These are phyloP conservation scores for Hypomontagnella submonticulosa DNA, from an alignment of 495 filamentous ascomycete genomes.

Conservation along the genomic window DNA sequence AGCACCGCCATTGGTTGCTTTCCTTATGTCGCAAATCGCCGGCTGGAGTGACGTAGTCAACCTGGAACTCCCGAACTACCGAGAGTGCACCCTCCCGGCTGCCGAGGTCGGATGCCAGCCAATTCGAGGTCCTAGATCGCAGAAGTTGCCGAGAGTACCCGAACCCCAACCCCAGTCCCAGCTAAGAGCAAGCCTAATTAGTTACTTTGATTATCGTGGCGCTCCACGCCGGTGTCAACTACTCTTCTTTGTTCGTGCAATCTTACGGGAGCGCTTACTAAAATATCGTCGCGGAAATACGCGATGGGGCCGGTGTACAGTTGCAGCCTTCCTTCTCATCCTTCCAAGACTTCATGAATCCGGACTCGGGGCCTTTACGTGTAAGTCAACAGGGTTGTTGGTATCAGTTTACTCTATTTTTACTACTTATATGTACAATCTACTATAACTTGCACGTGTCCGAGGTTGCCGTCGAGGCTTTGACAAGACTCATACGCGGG, in stretches of 20 bases:
- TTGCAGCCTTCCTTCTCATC: background rate
- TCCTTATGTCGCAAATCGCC: constrained; percentile 10
- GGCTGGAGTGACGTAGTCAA: constrained; percentile 33
- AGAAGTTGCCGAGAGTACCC: constrained; percentile 40
- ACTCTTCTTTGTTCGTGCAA: background rate
- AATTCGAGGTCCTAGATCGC: constrained; percentile 36
- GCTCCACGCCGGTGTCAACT: constrained; percentile 13
- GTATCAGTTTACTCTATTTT: constrained; percentile 34
- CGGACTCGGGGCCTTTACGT: constrained; percentile 18
- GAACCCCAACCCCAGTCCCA: constrained; percentile 27
- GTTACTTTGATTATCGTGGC: constrained; percentile 28
- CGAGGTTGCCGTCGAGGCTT: constrained; percentile 18
- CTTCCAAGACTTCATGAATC: constrained; percentile 4
- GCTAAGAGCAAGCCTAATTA: constrained; percentile 15
- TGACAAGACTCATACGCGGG: constrained; percentile 4
- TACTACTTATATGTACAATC: constrained; percentile 39
- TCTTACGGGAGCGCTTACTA: constrained; percentile 7
- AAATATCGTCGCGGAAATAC: background rate
- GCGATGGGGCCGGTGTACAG: background rate
- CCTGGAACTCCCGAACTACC: constrained; percentile 40
- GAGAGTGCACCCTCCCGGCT: constrained; percentile 30
- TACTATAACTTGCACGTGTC: constrained; percentile 23
- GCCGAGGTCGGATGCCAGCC: constrained; percentile 41
- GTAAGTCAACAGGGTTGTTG: constrained; percentile 18
- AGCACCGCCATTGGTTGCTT: constrained; percentile 18